Percentiles rank a stretch among this genome's conserved stretches.
Conservation (phyloP, 352 stramenopile species). For the Pythium volutum region DNA sequence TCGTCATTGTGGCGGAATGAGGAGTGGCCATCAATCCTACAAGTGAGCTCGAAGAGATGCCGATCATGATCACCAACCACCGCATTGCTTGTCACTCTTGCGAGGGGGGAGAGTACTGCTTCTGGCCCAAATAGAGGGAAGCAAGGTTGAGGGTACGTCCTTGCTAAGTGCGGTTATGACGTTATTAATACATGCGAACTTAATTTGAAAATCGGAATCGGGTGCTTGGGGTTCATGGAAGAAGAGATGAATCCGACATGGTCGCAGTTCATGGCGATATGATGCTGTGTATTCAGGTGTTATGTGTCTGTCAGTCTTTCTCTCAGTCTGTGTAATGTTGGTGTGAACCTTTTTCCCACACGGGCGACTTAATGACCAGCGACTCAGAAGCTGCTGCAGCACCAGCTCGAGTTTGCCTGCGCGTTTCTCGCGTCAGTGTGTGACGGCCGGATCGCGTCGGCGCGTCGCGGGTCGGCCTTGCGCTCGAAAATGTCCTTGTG, state of each 20-base stretch:
- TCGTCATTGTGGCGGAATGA: constrained; percentile 10
- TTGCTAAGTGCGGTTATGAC: constrained; percentile 14
- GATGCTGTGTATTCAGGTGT: neutral
- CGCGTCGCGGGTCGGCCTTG: constrained; percentile 64
- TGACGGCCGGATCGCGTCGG: constrained; percentile 75
- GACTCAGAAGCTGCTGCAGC: constrained; percentile 82
- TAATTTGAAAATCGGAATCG: neutral
- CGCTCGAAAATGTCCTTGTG: constrained; percentile 87
- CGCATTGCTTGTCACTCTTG: constrained; percentile 4
- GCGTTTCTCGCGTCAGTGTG: constrained; percentile 40
- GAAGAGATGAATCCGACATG: no score
- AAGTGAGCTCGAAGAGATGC: constrained; percentile 19
- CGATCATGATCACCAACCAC: constrained; percentile 18
- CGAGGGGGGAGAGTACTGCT: constrained; percentile 7
- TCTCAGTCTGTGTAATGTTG: no score
- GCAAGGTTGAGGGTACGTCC: no score
- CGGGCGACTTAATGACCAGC: no score
- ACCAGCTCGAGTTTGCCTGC: constrained; percentile 55
- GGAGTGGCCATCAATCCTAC: constrained; percentile 13
- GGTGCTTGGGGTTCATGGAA: neutral
- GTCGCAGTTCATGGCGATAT: neutral
- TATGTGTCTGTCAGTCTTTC: neutral
- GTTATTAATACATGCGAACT: neutral
- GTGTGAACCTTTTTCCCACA: no score
- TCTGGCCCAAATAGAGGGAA: constrained; percentile 7